phyloP scores from a whole-genome alignment of 225 moss, liverwort and hornwort genomes.

The Physcomitrellopsis africana region DNA sequence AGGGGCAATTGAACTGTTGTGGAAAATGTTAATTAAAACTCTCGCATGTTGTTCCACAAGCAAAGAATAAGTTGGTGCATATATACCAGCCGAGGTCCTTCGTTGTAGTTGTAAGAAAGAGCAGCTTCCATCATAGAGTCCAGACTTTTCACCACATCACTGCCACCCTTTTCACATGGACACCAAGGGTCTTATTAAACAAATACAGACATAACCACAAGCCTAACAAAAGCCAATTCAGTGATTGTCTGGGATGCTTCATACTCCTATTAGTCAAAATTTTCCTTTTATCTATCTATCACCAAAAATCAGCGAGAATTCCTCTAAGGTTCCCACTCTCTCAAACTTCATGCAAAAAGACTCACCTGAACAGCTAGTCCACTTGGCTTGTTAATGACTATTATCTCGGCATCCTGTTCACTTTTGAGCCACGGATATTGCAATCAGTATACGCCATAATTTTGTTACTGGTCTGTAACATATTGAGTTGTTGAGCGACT shows the following conservation, averaged over 20 bases:
- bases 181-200: constrained; percentile 8
- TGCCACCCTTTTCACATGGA: constrained; percentile 74
- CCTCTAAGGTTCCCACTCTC: not conserved
- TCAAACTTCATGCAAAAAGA: constrained; percentile 11
- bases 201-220: constrained; percentile 3
- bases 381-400: constrained; percentile 67
- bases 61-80: not conserved
- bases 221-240: not conserved
- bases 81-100: constrained; percentile 88
- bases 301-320: no score
- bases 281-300: not conserved
- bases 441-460: constrained; percentile 32
- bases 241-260: not conserved
- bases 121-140: constrained; percentile 87
- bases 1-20: not conserved
- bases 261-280: not conserved
- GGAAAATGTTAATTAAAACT: not conserved
- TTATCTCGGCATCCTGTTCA: constrained; percentile 66
- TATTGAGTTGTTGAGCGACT: not conserved
- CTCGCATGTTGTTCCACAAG: constrained; percentile 5
- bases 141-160: constrained; percentile 75
- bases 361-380: constrained; percentile 68
- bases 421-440: constrained; percentile 32
- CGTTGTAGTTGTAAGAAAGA: constrained; percentile 66
- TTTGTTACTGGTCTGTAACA: not conserved